Evolutionary conservation across 2,329 filamentous ascomycete species (phyloP).

Genomic region (Fusarium graminum): DNA sequence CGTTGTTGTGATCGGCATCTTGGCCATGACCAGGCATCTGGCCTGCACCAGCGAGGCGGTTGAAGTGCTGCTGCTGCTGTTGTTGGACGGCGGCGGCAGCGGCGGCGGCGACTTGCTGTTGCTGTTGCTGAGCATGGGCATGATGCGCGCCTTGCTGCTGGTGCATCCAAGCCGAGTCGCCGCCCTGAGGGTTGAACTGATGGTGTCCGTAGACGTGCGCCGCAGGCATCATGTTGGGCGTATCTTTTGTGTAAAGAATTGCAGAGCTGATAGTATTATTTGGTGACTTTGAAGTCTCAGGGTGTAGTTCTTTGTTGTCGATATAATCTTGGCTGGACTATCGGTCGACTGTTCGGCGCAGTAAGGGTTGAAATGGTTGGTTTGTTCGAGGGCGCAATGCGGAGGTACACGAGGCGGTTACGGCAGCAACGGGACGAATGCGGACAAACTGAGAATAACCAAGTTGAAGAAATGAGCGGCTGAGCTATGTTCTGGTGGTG

Average conservation of each 20-base stretch:
- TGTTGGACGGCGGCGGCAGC: constrained; percentile 67
- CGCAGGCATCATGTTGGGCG: constrained; percentile 70
- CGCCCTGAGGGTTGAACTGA: constrained; percentile 71
- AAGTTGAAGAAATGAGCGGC: constrained; percentile 10
- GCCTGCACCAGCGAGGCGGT: constrained; percentile 70
- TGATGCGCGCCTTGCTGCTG: constrained; percentile 69
- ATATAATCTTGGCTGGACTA: constrained; percentile 10
- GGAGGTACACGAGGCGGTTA: constrained; percentile 30
- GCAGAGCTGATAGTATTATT: constrained; percentile 1
- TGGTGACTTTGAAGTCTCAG: constrained; percentile 1
- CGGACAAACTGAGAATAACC: not conserved
- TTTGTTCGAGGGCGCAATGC: constrained; percentile 41
- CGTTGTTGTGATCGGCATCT: constrained; percentile 71
- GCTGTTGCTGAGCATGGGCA: constrained; percentile 70
- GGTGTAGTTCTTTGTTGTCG: not conserved
- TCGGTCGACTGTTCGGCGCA: constrained; percentile 31
- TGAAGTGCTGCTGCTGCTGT: constrained; percentile 74
- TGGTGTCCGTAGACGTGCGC: constrained; percentile 76
- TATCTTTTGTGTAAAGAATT: constrained; percentile 27
- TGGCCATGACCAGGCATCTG: constrained; percentile 64
- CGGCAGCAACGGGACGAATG: constrained; percentile 13
- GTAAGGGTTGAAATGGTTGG: constrained; percentile 26
- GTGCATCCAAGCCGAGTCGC: constrained; percentile 76
- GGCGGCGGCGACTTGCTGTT: constrained; percentile 53
- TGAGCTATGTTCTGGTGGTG: constrained; percentile 1